Conservation (phyloP, 2,329 filamentous ascomycete genomes). For the Pseudopithomyces chartarum region DNA sequence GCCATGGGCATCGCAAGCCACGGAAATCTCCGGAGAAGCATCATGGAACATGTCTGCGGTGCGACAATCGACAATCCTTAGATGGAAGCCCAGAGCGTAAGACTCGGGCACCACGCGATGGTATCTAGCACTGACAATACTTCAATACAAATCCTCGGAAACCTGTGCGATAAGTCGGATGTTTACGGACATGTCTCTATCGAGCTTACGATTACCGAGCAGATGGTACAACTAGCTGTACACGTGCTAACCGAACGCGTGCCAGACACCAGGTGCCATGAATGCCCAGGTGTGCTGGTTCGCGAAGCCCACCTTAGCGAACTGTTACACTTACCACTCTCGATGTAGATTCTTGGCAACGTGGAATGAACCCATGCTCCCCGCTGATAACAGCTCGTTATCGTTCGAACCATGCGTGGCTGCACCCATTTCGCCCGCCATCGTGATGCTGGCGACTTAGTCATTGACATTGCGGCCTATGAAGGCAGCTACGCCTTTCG, state of each 20-base stretch:
- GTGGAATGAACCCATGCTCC: background rate
- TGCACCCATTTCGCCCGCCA: constrained; percentile 13
- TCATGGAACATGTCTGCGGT: background rate
- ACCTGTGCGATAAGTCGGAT: background rate
- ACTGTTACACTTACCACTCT: background rate
- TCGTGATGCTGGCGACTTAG: background rate
- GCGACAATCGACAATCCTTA: background rate
- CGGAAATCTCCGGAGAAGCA: background rate
- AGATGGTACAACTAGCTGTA: background rate
- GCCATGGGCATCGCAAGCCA: background rate
- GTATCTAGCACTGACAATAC: background rate
- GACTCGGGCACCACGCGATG: background rate
- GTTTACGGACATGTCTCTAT: background rate
- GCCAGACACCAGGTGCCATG: background rate
- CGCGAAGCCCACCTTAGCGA: background rate
- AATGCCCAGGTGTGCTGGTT: background rate
- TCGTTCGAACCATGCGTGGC: constrained; percentile 1
- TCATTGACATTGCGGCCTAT: background rate
- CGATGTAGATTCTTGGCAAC: constrained; percentile 14
- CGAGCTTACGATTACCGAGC: background rate
- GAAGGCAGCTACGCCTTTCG: background rate
- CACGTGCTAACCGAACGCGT: background rate
- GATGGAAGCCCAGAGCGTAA: background rate
- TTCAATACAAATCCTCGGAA: background rate
- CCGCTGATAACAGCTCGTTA: constrained; percentile 17